Base-by-base conservation (phyloP, 2,329 filamentous ascomycete genomes). In the Aspergillus cejpii region DNA sequence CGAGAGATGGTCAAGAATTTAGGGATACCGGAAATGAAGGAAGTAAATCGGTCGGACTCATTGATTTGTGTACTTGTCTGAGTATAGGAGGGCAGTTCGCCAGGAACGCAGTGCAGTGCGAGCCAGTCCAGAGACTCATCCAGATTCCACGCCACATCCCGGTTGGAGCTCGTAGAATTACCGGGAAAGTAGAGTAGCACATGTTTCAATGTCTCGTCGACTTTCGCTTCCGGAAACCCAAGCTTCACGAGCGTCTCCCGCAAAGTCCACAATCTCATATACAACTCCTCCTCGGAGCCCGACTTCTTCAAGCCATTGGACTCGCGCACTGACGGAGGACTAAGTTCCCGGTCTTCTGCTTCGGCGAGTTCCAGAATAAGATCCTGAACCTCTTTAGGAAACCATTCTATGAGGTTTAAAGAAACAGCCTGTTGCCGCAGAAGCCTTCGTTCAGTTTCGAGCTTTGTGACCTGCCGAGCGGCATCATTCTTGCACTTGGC, bases 81-180 rank as follows among this genome's bases (percentile, higher is more conserved):
- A 15, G 85, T 81, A 62, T 92, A 94, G 37, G 80, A 75, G 5
- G 85, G 85, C 27, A 91, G 73, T 55, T 90, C 83, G 1, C 81
- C 77, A 50, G 75, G 70, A 11, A 76, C 70, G 56, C 84, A 87
- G 61, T 92, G 80, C 52, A 87, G 73, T n/a, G 88, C 87, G 43
- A 97, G 76, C 87, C 89, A 95, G 56, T 96, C 87, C 15, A 98
- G 65, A 20, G 86, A 82, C 66, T 95, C 90, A 49, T 94, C 84
- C 27, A 97, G 70, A 7, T 90, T 89, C 86, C 88, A 94, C 11
- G 89, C 77, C 34, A 76, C 75, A 51, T 88, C 85, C 54, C 80
- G 84, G 48, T 65, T 73, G 15, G 71, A 69, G 8, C 48, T 59
- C 17, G 71, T 59, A 2, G 74, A 70, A 43, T 84, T 76, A 50